Evolutionary conservation across 2,329 filamentous ascomycete genomes (phyloP).

Genomic region (Diaporthe ampelina): DNA sequence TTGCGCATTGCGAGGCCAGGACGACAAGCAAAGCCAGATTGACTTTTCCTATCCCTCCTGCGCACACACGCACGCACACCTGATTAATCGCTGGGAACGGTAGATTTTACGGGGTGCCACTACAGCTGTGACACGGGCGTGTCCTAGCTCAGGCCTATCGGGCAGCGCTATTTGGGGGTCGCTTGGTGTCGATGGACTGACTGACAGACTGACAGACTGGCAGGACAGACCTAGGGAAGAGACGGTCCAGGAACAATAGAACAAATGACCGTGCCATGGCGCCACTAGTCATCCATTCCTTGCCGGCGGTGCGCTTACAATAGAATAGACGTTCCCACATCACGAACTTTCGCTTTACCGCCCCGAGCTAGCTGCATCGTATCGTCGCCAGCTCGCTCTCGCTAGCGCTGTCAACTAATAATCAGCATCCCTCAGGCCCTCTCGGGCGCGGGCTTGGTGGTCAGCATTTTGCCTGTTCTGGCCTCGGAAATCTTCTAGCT

Average conservation of each 20-base stretch:
- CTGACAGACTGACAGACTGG: not conserved
- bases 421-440: slow-evolving; percentile 4
- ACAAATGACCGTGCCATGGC: not conserved
- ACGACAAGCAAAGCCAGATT: slow-evolving; percentile 6
- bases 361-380: slow-evolving; percentile 15
- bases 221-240: not conserved
- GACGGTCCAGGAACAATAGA: not conserved
- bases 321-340: not conserved
- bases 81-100: slow-evolving; percentile 1
- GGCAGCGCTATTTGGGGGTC: not conserved
- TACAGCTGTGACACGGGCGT: slow-evolving; percentile 13
- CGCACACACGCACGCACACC: not conserved
- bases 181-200: too few species aligned
- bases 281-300: not conserved
- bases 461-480: slow-evolving; percentile 11
- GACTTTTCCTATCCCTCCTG: not conserved
- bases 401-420: slow-evolving; percentile 29
- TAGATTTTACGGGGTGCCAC: not conserved
- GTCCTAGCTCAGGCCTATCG: slow-evolving; percentile 13
- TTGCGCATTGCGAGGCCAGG: slow-evolving; percentile 26
- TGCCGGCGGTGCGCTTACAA: not conserved
- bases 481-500: not conserved
- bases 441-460: not conserved
- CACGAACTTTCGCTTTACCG: slow-evolving; percentile 22
- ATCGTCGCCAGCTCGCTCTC: slow-evolving; percentile 13